Base-by-base conservation (phyloP, 371 early-diverging fungal genomes). In the Catenaria anguillulae region DNA sequence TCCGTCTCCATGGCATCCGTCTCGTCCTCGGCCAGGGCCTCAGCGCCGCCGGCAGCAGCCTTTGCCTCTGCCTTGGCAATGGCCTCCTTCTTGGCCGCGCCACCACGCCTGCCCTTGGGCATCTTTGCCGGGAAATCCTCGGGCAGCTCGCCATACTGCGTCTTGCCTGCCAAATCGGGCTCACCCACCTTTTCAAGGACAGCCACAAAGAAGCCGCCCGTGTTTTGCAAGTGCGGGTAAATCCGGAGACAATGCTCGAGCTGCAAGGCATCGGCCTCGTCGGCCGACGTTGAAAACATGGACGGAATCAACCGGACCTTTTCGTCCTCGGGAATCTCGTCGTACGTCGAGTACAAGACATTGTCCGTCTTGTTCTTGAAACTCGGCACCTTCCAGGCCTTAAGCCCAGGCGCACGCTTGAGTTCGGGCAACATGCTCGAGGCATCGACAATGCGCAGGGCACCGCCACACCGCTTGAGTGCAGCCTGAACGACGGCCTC, bases 181-280 rank as follows among this genome's bases (percentile, higher is more conserved):
- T 64, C 62, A 10, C n/a, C 68, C 5, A 75, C 76, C 77, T 94
- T 97, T 73, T 90, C 84, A 63, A 99, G 79, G 15, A 97, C 94
- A 43, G 97, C 93, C 33, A 99, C 90, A 79, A 99, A 99, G 80
- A 99, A 99, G 24, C 94, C 99, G 64, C 99, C 99, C 23, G 98
- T 97, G 73, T 99, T 86, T 75, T 99, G 97, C 61, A 86, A 75
- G 64, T 92, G 93, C 55, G 99, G 98, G 69, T 90, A 89, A 55
- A 99, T 82, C 58, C 99, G 85, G 68, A 98, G 64, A 76, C 95
- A 93, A 70, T 84, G 79, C 55, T 92, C 87, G 54, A 98, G 73
- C 52, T 83, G 70, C 61, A 90, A 68, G 31, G 75, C 73, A 3
- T 73, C 71, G 23, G 78, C 83, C 60, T 92, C 83, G 42, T 71